These are phyloP conservation scores for Metroxylon sagu DNA, from an alignment of 176 grass and related monocot genomes.

Conservation along the genomic window DNA sequence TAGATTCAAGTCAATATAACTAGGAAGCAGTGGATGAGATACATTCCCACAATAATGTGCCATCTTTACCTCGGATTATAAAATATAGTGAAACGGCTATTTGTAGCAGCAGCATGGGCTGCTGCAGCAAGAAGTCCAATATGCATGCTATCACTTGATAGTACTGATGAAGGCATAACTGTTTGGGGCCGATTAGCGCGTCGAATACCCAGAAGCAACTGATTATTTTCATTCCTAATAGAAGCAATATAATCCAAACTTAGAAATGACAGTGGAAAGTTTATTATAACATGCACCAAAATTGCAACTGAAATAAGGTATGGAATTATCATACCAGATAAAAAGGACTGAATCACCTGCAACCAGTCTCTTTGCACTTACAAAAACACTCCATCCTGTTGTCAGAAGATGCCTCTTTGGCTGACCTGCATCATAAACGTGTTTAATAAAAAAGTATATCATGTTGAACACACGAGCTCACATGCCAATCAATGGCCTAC, in stretches of 20 bases:
- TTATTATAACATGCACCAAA: too few species aligned
- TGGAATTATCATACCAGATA: neutral
- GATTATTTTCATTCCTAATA: neutral
- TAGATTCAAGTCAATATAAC: neutral
- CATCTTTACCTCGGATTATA: constrained; percentile 1
- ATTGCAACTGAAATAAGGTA: neutral
- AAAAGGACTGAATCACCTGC: constrained; percentile 6
- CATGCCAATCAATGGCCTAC: too few species aligned
- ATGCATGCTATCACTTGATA: neutral
- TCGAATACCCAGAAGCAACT: constrained; percentile 7
- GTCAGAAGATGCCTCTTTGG: constrained; percentile 11
- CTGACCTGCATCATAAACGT: constrained; percentile 1
- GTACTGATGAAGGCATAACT: constrained; percentile 67
- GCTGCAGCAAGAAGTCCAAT: constrained; percentile 21
- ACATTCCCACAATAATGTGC: neutral
- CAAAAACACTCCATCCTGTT: constrained; percentile 8
- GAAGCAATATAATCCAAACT: too few species aligned
- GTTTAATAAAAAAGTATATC: neutral
- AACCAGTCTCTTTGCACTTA: constrained; percentile 7
- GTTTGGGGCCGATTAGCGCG: neutral
- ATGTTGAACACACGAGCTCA: too few species aligned
- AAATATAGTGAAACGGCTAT: neutral
- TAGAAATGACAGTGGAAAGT: too few species aligned
- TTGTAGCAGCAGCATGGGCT: constrained; percentile 21
- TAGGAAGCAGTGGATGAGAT: constrained; percentile 10